phyloP scores from a whole-genome alignment of 148 eudicot genomes.

The Heliosperma pusillum region DNA sequence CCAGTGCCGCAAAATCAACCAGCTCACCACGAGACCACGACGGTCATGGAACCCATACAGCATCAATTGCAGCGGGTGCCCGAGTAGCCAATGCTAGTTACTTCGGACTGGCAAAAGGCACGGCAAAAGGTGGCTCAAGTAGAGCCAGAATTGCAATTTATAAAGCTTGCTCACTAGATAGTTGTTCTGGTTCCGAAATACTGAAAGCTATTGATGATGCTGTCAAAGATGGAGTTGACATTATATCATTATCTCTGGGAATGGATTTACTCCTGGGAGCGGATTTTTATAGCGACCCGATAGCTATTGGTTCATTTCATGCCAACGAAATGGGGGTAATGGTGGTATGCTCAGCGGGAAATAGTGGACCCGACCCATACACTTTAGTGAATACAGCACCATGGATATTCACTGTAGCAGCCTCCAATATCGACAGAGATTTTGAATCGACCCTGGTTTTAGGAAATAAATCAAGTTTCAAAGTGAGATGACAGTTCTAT shows the following conservation, averaged over 20 bases:
- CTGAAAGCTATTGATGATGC: conserved; percentile 73
- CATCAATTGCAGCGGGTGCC: conserved; percentile 61
- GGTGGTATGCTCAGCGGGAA: conserved; percentile 65
- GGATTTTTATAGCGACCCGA: conserved; percentile 46
- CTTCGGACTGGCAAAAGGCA: conserved; percentile 53
- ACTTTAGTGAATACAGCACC: conserved; percentile 63
- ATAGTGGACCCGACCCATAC: conserved; percentile 55
- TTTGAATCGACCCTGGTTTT: conserved; percentile 42
- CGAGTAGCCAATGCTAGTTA: conserved; percentile 47
- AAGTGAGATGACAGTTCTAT: conserved; percentile 27
- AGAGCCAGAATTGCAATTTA: conserved; percentile 60
- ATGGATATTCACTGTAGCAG: conserved; percentile 65
- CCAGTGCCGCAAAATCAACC: conserved; percentile 1
- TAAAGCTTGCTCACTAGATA: conserved; percentile 48
- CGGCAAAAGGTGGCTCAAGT: conserved; percentile 56
- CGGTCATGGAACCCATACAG: conserved; percentile 69
- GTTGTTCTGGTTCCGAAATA: conserved; percentile 47
- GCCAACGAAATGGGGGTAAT: conserved; percentile 59
- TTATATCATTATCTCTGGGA: conserved; percentile 61
- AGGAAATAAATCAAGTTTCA: conserved; percentile 41
- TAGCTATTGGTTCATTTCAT: conserved; percentile 66
- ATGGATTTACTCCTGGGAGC: conserved; percentile 40
- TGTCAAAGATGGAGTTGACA: conserved; percentile 64
- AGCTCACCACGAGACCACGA: conserved; percentile 52
- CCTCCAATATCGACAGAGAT: conserved; percentile 59